Evolutionary conservation across 148 eudicot genomes (phyloP).

Genomic region (Limonium bicolor): DNA sequence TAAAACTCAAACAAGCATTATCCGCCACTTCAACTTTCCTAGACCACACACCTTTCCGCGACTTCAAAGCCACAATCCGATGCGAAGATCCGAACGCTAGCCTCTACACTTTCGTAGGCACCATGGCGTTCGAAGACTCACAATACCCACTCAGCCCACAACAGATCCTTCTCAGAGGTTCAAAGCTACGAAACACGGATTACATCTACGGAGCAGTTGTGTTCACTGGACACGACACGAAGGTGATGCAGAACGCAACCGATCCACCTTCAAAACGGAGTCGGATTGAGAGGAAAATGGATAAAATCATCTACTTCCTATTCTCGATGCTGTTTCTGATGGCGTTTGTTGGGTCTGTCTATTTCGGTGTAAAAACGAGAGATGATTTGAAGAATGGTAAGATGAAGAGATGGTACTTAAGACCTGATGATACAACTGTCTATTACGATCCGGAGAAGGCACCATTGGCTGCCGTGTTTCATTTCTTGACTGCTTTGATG

Average conservation of each 20-base stretch:
- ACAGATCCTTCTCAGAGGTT: constrained; percentile 68
- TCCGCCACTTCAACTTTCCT: constrained; percentile 45
- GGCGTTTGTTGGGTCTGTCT: constrained; percentile 55
- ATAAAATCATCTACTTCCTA: constrained; percentile 54
- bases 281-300: constrained; percentile 78
- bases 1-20: constrained; percentile 74
- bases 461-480: constrained; percentile 43
- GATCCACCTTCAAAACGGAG: constrained; percentile 90
- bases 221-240: constrained; percentile 83
- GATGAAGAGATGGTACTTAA: constrained; percentile 70
- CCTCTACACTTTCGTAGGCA: constrained; percentile 66
- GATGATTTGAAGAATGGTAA: constrained; percentile 31
- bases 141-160: constrained; percentile 64
- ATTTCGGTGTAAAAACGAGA: constrained; percentile 56
- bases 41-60: constrained; percentile 34
- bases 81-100: constrained; percentile 92
- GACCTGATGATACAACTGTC: constrained; percentile 34
- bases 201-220: constrained; percentile 68
- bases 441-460: constrained; percentile 45
- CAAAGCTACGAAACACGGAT: constrained; percentile 78
- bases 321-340: constrained; percentile 46
- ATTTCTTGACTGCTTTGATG: constrained; percentile 66
- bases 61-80: constrained; percentile 47
- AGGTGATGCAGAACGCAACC: constrained; percentile 78
- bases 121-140: constrained; percentile 48